Percentiles rank a stretch among this genome's conserved stretches.
phyloP scores from a whole-genome alignment of 345 rosid genomes.

The Salix arbutifolia region DNA sequence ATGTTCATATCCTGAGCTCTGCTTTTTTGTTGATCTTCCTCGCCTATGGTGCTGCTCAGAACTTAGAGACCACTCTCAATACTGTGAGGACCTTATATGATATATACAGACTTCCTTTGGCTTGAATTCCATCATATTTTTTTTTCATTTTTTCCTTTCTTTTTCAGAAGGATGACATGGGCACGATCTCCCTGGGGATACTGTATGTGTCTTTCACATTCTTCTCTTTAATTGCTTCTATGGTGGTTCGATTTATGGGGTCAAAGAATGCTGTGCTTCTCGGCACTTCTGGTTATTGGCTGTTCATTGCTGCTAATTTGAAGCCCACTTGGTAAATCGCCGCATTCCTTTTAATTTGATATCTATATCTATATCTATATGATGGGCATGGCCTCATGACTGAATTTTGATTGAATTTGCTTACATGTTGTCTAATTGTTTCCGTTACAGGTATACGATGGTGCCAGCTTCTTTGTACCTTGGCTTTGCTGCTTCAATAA shows the following conservation, averaged over 20 bases:
- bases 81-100: conserved; percentile 38
- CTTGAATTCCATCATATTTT: not conserved
- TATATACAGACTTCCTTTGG: not conserved
- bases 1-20: conserved; percentile 73
- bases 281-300: conserved; percentile 89
- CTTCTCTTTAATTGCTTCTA: conserved; percentile 74
- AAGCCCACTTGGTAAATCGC: conserved; percentile 63
- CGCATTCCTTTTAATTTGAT: not conserved
- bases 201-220: conserved; percentile 76
- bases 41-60: conserved; percentile 95
- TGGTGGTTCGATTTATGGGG: conserved; percentile 74
- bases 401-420: not conserved
- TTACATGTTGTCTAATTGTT: not conserved
- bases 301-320: conserved; percentile 85
- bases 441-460: conserved; percentile 66
- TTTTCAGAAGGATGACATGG: conserved; percentile 61
- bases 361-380: not conserved
- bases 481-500: conserved; percentile 85
- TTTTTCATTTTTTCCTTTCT: conserved; percentile 6
- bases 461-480: conserved; percentile 79
- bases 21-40: conserved; percentile 74
- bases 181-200: conserved; percentile 83
- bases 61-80: conserved; percentile 78
- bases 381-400: too few species aligned
- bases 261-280: conserved; percentile 77